Base-by-base conservation (phyloP, 306 rosid species). In the Cotoneaster glaucophyllus region DNA sequence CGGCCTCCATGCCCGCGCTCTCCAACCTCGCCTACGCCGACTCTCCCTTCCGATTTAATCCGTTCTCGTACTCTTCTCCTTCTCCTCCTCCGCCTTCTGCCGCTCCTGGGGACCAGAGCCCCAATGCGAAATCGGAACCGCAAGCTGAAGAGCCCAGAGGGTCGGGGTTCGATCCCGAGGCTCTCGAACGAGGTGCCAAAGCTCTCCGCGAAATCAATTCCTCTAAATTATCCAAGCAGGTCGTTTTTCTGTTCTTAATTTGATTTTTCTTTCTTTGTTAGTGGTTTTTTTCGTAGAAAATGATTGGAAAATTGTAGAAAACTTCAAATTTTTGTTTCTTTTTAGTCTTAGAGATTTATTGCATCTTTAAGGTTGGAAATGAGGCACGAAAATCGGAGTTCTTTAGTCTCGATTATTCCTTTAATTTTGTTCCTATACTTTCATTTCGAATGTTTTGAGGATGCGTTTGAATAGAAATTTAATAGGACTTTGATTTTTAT, bases 131-230 rank as follows among this genome's bases (percentile, higher is more conserved):
- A 56, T 70, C 97, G 1, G 97, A 88, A 11, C 66, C 86, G 63
- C 81, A 87, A 61, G n/a, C 86, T 18, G 93, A 87, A 29, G 99
- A 92, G 74, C 82, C 98, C 19, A 86, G 69, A n/a, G 89, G 86
- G 54, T 87, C 96, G 4, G 97, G 93, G 62, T 89, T 93, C 77
- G 97, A 96, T 63, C 96, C 96, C 21, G 96, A 90, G 69, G 77
- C 93, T 39, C 82, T 93, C 67, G 99, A 96, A 78, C 84, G 93
- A 88, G 99, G 88, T 28, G 99, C 98, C 34, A 90, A 88, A 78
- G 97, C 99, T 81, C 90, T 90, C 64, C 88, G 97, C 18, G 85
- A 88, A 84, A 96, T 96, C 83, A 96, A 93, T 57, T 82, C 74
- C 66, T 90, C 96, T 68, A 69, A 88, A 29, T 41, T 82, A 45